Percentiles rank a stretch among this genome's conserved stretches.
Evolutionary conservation across 805 yeast species (phyloP).

Genomic region (Cyberlindnera sargentensis): DNA sequence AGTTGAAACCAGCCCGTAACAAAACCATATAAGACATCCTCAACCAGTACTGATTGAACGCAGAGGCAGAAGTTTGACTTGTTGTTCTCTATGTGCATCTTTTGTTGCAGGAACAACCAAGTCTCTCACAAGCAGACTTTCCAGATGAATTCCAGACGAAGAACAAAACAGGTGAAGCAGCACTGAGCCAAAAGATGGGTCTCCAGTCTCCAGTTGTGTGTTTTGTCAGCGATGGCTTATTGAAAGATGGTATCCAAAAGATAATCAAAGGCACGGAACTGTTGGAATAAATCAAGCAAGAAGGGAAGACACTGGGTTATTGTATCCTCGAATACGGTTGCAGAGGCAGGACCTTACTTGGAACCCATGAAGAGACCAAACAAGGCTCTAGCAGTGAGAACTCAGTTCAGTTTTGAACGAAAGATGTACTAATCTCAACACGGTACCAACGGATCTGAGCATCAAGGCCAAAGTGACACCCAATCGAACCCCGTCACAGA

Average conservation of each 20-base stretch:
- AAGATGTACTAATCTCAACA: constrained; percentile 60
- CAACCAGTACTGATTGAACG: constrained; percentile 48
- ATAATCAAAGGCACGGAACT: constrained; percentile 73
- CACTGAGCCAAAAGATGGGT: constrained; percentile 60
- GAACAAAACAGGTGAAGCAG: constrained; percentile 40
- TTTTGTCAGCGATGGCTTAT: constrained; percentile 46
- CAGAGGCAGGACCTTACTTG: constrained; percentile 36
- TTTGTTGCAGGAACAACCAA: constrained; percentile 40
- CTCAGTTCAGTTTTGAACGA: constrained; percentile 46
- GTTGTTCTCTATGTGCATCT: constrained; percentile 27
- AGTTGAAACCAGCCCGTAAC: constrained; percentile 57
- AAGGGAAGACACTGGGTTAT: constrained; percentile 51
- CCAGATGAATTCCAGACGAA: constrained; percentile 27
- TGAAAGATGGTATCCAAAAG: constrained; percentile 57
- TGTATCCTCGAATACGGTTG: constrained; percentile 36
- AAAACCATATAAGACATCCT: constrained; percentile 48
- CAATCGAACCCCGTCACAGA: constrained; percentile 44
- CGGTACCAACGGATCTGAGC: constrained; percentile 62
- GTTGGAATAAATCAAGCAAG: constrained; percentile 64
- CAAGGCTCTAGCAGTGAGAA: constrained; percentile 57
- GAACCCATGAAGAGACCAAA: constrained; percentile 55
- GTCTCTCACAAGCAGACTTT: constrained; percentile 44
- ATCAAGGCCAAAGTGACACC: constrained; percentile 55
- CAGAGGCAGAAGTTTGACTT: constrained; percentile 26
- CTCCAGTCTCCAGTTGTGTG: constrained; percentile 48